phyloP scores from a whole-genome alignment of 441 rosid genomes.

The Eruca vesicaria region DNA sequence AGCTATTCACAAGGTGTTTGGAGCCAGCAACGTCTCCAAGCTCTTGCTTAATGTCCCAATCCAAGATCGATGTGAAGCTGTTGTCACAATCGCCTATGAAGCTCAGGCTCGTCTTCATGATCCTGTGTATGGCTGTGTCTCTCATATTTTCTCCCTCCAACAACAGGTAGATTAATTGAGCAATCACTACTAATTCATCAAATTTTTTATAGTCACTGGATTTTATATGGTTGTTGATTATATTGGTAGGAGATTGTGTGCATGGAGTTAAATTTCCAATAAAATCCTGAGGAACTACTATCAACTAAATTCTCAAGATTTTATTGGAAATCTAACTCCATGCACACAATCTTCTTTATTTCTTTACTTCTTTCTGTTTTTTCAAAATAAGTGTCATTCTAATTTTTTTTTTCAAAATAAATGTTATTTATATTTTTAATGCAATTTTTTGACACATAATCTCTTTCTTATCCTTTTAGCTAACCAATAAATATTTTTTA shows the following conservation, averaged over 20 bases:
- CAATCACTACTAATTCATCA: not conserved
- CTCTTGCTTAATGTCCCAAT: constrained; percentile 73
- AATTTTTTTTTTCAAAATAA: no score
- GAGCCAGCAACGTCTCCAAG: constrained; percentile 92
- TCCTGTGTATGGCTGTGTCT: constrained; percentile 93
- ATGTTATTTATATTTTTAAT: no score
- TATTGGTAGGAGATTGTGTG: not conserved
- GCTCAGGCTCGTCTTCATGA: constrained; percentile 92
- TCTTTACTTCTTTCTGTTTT: no score
- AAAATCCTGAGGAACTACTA: not conserved
- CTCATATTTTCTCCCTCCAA: constrained; percentile 83
- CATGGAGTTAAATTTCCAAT: not conserved
- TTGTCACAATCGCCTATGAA: constrained; percentile 88
- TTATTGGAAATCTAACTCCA: not conserved
- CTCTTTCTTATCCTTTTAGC: no score
- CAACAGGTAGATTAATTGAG: constrained; percentile 49
- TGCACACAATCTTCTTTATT: no score
- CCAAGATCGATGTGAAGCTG: constrained; percentile 88
- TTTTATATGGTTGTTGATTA: not conserved
- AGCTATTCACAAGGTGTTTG: constrained; percentile 91
- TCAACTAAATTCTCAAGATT: not conserved
- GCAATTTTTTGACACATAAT: no score
- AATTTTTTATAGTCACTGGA: not conserved
- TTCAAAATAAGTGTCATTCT: no score
- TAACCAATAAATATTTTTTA: no score